Base-by-base conservation (phyloP, 257 asterid genomes). In the Linaria vulgaris region DNA sequence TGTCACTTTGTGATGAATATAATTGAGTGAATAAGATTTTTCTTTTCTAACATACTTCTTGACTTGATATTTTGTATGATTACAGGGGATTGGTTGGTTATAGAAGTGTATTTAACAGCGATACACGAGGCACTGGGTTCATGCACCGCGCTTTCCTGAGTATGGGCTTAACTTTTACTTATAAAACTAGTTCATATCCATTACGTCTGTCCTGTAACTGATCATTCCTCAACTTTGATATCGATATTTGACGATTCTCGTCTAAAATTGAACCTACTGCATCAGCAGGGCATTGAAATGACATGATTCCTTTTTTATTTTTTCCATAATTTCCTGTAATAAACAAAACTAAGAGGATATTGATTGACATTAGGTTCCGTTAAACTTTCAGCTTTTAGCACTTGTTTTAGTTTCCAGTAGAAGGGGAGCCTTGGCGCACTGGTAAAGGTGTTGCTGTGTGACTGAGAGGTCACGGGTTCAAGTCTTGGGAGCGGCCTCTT, bases 131-230 rank as follows among this genome's bases (percentile, higher is more conserved):
- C 76, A 82, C 92, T 45, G 99, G 99, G 72, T 94, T 94, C 73
- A 90, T 94, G 99, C 99, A 94, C 66, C 99, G 99, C 43, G 96
- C 99, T 72, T 94, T 94, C 80, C 78, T 85, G 78, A 75, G 99
- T 90, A 94, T 12, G 82, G 19, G 46, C 27, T 72, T 53, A 68
- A 34, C 59, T 60, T 9, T 74, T 20, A 44, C 27, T 48, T 71
- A 9, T 64, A 24, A n/a, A 44, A 22, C 60, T 60, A 47, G 43
- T 62, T 46, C 25, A 49, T 24, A 19, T 46, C 22, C n/a, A 38
- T 64, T 46, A 38, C 27, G 27, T n/a, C 41, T 10, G 72, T 60
- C 37, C 34, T 27, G 34, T 27, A 34, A 13, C 49, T 52, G 50
- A 21, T 55, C 46, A 58, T 17, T 44, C 43, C 52, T 60, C 61